phyloP scores from a whole-genome alignment of 1,284 basidiomycete species.

The Boletus mariae region DNA sequence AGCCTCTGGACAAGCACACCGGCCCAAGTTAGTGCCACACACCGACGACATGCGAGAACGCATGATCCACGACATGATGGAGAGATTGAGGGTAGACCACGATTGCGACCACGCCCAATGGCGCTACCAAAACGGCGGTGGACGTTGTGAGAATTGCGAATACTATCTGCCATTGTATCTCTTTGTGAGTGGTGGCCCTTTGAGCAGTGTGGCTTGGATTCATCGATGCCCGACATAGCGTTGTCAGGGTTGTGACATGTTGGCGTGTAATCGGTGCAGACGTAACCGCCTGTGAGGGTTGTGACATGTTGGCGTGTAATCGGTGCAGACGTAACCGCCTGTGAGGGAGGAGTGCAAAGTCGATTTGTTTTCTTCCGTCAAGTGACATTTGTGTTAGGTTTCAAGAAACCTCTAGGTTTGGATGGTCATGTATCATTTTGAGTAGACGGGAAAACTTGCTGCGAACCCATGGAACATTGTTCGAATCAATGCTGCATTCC shows the following conservation, averaged over 20 bases:
- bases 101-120: conserved; percentile 35
- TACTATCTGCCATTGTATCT: conserved; percentile 31
- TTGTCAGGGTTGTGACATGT: conserved; percentile 33
- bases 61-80: conserved; percentile 32
- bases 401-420: too few species aligned
- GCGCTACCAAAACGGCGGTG: conserved; percentile 29
- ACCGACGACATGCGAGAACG: conserved; percentile 7
- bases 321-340: conserved; percentile 17
- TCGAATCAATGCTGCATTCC: too few species aligned
- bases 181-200: conserved; percentile 29
- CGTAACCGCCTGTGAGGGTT: too few species aligned
- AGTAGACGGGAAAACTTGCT: too few species aligned
- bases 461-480: too few species aligned
- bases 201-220: neutral
- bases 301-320: too few species aligned
- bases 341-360: too few species aligned
- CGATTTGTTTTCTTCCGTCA: too few species aligned
- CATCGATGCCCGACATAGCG: conserved; percentile 20
- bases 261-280: too few species aligned
- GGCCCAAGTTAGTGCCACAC: neutral
- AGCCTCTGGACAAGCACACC: neutral
- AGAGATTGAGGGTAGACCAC: conserved; percentile 36
- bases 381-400: too few species aligned
- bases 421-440: too few species aligned
- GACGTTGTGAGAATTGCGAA: conserved; percentile 35